These are phyloP conservation scores for Umbelopsis sp. DNA, from an alignment of 192 early-diverging fungal species.

Conservation along the genomic window DNA sequence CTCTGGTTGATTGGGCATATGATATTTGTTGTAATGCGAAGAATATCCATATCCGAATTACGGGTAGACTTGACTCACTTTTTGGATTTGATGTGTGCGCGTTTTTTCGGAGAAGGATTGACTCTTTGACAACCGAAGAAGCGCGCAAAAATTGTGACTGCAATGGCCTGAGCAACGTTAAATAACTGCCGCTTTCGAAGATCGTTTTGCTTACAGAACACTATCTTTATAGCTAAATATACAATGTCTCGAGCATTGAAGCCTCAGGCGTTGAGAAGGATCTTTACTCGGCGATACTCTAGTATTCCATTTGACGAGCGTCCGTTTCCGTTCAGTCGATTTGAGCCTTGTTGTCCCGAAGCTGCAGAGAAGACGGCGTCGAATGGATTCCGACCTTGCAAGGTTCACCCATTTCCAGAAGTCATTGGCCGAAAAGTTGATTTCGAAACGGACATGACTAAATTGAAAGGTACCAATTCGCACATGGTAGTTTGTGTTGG, in stretches of 20 bases:
- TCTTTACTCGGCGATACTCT: background rate
- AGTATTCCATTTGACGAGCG: conserved; percentile 37
- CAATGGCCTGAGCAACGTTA: too few relatives aligned
- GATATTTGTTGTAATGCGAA: too few relatives aligned
- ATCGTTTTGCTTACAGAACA: background rate
- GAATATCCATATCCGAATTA: too few relatives aligned
- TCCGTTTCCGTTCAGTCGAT: conserved; percentile 34
- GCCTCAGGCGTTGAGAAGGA: background rate
- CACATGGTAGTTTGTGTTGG: conserved; percentile 44
- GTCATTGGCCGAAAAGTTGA: conserved; percentile 42
- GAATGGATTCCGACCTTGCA: conserved; percentile 38
- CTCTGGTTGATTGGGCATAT: too few relatives aligned
- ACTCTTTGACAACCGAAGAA: background rate
- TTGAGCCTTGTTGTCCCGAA: conserved; percentile 38
- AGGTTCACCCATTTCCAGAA: conserved; percentile 31
- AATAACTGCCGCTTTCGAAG: too few relatives aligned
- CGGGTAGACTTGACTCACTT: too few relatives aligned
- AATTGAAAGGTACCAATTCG: background rate
- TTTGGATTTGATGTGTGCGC: too few relatives aligned
- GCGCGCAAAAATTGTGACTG: background rate
- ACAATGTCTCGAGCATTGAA: background rate
- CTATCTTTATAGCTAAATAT: background rate
- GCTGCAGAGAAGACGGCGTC: background rate
- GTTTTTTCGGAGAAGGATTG: too few relatives aligned
- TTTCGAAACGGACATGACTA: conserved; percentile 25